Base-by-base conservation (phyloP, 441 rosid species). In the Codiaeum variegatum region DNA sequence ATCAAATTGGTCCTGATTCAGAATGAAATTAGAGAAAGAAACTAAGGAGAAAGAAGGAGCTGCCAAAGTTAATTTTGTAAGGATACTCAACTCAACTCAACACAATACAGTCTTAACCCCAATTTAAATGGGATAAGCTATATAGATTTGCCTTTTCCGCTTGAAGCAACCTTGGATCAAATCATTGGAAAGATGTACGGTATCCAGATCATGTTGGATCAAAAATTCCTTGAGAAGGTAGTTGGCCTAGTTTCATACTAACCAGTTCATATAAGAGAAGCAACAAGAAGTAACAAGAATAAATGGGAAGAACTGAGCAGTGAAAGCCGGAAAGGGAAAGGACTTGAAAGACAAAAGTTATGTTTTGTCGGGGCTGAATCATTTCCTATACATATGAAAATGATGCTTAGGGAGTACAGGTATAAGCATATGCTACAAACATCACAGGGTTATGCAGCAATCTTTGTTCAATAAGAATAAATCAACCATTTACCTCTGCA, bases 401-500 rank as follows among this genome's bases (percentile, higher is more conserved):
- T 38, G 26, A 26, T 21, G 26, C 0, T 18, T 4, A 4, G 15
- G 58, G 13, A 18, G 40, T 6, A n/a, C 23, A 56, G 16, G 29
- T 28, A 23, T 11, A 7, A 71, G 24, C 4, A 46, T 44, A 18
- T 12, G 3, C 5, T 54, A 13, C 28, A 34, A 56, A 16, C n/a
- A 59, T 16, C 6, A 42, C 11, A 73, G 38, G 62, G 47, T 63
- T 59, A 71, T 54, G 71, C 67, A 28, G 32, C 51, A 70, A 9
- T 44, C 62, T 24, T 64, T 52, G 19, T 34, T 29, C 36, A 19
- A 61, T 21, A 60, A 26, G 49, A 65, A 73, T 61, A 71, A 69
- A 52, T 46, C 44, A 73, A 73, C 34, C 62, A 83, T 75, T 86
- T 88, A 91, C 99, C 96, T 95, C 99, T 11, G 70, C 85, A 66